Evolutionary conservation across 495 filamentous ascomycete genomes (phyloP).

Genomic region (Tetracladium marchalianum): DNA sequence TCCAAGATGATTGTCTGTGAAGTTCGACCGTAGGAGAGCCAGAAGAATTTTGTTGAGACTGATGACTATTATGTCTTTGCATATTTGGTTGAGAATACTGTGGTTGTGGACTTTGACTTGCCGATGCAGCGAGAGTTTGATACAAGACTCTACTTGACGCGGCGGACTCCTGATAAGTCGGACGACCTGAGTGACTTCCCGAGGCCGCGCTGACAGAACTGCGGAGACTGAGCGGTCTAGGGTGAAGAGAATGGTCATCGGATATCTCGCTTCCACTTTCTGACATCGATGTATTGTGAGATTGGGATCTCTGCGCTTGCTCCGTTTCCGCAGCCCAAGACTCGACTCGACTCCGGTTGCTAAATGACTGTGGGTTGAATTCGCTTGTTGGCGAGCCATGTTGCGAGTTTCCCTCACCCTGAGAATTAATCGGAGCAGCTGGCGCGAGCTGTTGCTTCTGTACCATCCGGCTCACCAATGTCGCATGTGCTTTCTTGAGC

Average conservation of each 20-base stretch:
- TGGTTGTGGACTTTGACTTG: too few relatives aligned
- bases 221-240: conserved; percentile 6
- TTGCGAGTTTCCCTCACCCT: background rate
- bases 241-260: conserved; percentile 3
- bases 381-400: background rate
- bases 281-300: background rate
- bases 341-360: background rate
- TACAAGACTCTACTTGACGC: too few relatives aligned
- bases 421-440: conserved; percentile 2
- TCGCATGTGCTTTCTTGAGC: conserved; percentile 54
- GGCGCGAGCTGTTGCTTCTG: conserved; percentile 37
- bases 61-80: too few relatives aligned
- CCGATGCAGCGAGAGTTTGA: too few relatives aligned
- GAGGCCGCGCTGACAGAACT: background rate
- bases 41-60: too few relatives aligned
- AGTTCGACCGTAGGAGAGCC: too few relatives aligned
- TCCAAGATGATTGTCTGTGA: too few relatives aligned
- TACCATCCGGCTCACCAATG: conserved; percentile 52
- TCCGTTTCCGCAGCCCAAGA: background rate
- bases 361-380: background rate
- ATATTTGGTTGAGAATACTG: too few relatives aligned
- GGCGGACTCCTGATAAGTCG: background rate
- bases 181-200: background rate
- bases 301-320: background rate
- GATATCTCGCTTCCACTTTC: background rate